Conservation (phyloP, 2,329 filamentous ascomycete genomes). For the Venturiaceae sp. region DNA sequence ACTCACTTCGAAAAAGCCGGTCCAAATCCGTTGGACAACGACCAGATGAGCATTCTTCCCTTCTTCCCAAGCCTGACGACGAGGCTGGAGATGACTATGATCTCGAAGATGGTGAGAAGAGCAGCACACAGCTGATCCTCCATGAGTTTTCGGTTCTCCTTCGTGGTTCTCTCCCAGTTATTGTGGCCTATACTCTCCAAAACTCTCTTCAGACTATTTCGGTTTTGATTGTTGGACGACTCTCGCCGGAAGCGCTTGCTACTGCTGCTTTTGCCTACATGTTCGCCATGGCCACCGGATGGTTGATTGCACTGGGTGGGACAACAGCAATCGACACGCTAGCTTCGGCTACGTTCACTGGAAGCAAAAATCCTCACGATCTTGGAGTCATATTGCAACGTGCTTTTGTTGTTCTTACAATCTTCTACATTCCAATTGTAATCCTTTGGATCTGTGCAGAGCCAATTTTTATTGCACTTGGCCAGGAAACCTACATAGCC, state of each 20-base stretch:
- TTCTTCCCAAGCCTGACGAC: slow-evolving; percentile 31
- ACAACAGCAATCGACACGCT: slow-evolving; percentile 81
- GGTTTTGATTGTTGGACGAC: slow-evolving; percentile 68
- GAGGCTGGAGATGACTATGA: slow-evolving; percentile 22
- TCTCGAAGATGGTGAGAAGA: slow-evolving; percentile 21
- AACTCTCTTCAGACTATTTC: slow-evolving; percentile 78
- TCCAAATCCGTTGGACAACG: background rate
- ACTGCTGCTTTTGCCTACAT: slow-evolving; percentile 84
- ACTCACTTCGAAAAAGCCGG: slow-evolving; percentile 10
- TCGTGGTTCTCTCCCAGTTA: slow-evolving; percentile 64
- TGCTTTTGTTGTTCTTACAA: slow-evolving; percentile 59
- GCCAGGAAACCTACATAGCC: slow-evolving; percentile 71
- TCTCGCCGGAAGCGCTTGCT: slow-evolving; percentile 70
- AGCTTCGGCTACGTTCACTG: slow-evolving; percentile 73
- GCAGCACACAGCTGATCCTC: slow-evolving; percentile 26
- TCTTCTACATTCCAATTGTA: slow-evolving; percentile 64
- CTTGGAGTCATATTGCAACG: slow-evolving; percentile 71
- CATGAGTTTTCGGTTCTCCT: slow-evolving; percentile 59
- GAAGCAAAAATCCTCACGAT: slow-evolving; percentile 67
- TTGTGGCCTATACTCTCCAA: slow-evolving; percentile 75
- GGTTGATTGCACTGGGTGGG: slow-evolving; percentile 77
- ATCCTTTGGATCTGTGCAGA: slow-evolving; percentile 68
- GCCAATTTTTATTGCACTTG: slow-evolving; percentile 61
- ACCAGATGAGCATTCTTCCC: slow-evolving; percentile 31
- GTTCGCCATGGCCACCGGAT: slow-evolving; percentile 85